These are phyloP conservation scores for Cyberlindnera suaveolens DNA, from an alignment of 805 yeast genomes.

Conservation along the genomic window DNA sequence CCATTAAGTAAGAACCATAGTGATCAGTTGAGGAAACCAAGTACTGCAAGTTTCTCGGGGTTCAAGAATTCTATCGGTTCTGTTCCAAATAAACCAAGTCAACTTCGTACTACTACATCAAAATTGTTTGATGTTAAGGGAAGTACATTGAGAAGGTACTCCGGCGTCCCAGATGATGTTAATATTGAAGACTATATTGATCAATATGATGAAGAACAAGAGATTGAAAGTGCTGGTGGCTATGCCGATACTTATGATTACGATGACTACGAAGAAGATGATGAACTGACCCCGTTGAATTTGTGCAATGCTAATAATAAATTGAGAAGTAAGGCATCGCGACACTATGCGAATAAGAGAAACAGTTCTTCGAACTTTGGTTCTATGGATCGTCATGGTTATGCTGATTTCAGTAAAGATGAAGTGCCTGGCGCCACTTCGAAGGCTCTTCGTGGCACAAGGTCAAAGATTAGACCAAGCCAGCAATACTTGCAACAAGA, in stretches of 20 bases:
- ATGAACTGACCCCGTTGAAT: constrained; percentile 23
- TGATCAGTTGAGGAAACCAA: constrained; percentile 13
- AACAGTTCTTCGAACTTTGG: constrained; percentile 13
- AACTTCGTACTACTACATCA: constrained; percentile 62
- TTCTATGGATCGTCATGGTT: constrained; percentile 12
- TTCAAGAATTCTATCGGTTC: not conserved
- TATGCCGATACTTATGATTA: constrained; percentile 23
- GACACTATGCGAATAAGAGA: constrained; percentile 24
- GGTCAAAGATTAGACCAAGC: constrained; percentile 17
- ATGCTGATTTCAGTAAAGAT: constrained; percentile 9
- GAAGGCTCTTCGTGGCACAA: constrained; percentile 9
- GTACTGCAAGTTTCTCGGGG: constrained; percentile 7
- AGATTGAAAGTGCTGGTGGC: constrained; percentile 27
- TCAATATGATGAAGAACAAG: constrained; percentile 35
- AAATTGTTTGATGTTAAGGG: constrained; percentile 69
- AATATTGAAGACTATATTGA: constrained; percentile 38
- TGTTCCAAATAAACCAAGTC: constrained; percentile 16
- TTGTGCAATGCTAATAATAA: constrained; percentile 17
- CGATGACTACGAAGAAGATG: constrained; percentile 21
- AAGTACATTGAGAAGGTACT: constrained; percentile 63
- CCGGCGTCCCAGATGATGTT: constrained; percentile 61
- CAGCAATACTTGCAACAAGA: constrained; percentile 16
- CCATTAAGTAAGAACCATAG: constrained; percentile 20
- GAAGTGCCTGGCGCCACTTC: not conserved
- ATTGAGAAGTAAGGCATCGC: constrained; percentile 14